Percentiles rank a stretch among this genome's conserved stretches.
Evolutionary conservation across 2,329 filamentous ascomycete species (phyloP).

Genomic region (Colletotrichum higginsianum): DNA sequence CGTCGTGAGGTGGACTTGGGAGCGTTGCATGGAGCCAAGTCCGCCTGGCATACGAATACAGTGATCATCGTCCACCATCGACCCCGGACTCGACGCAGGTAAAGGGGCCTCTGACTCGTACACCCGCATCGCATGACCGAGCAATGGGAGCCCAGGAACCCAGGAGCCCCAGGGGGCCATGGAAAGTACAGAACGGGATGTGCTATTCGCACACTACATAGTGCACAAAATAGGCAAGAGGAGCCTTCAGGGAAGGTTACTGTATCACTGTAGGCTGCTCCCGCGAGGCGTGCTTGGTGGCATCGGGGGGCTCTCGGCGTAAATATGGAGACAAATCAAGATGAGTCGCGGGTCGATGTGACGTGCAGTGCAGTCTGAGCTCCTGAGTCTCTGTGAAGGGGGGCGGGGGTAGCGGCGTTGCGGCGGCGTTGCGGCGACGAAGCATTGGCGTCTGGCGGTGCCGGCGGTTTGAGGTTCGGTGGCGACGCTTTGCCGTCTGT

Average conservation of each 20-base stretch:
- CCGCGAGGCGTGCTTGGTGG: not conserved
- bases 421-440: not conserved
- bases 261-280: too few relatives aligned
- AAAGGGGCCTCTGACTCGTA: too few relatives aligned
- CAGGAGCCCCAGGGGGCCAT: too few relatives aligned
- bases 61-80: too few relatives aligned
- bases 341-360: slow-evolving; percentile 24
- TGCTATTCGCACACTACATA: too few relatives aligned
- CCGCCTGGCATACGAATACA: too few relatives aligned
- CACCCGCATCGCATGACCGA: too few relatives aligned
- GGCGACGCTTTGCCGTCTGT: slow-evolving; percentile 8
- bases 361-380: slow-evolving; percentile 10
- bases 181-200: not conserved
- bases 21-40: too few relatives aligned
- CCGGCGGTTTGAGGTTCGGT: slow-evolving; percentile 37
- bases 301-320: slow-evolving; percentile 29
- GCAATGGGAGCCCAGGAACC: too few relatives aligned
- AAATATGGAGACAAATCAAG: slow-evolving; percentile 32
- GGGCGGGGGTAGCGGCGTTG: not conserved
- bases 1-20: too few relatives aligned
- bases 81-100: too few relatives aligned
- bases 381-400: not conserved
- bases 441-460: slow-evolving; percentile 20
- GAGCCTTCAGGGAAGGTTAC: not conserved
- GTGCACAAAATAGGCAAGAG: not conserved